These are phyloP conservation scores for Hemileia vastatrix DNA, from an alignment of 1,284 basidiomycete species.

Conservation along the genomic window DNA sequence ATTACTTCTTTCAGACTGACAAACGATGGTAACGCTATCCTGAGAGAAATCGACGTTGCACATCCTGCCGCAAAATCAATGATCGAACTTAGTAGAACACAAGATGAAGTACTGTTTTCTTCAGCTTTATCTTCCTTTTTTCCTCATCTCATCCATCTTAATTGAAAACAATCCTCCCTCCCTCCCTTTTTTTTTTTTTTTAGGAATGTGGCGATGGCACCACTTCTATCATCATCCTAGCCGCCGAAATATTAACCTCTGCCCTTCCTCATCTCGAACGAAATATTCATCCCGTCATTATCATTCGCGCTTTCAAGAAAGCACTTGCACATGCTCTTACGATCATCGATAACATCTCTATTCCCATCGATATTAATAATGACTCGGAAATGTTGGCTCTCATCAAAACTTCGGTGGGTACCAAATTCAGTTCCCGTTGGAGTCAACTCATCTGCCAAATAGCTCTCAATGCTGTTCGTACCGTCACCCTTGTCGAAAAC, in stretches of 20 bases:
- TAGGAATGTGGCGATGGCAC: slow-evolving; percentile 2
- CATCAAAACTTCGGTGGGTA: slow-evolving; percentile 99
- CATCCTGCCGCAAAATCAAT: slow-evolving; percentile 98
- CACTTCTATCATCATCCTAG: slow-evolving; percentile 47
- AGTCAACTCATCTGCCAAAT: slow-evolving; percentile 94
- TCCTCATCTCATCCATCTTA: neutral
- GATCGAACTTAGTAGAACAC: slow-evolving; percentile 94
- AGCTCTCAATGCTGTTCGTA: slow-evolving; percentile 82
- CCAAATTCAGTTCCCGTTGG: slow-evolving; percentile 95
- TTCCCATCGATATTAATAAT: slow-evolving; percentile 76
- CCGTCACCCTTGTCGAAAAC: slow-evolving; percentile 55
- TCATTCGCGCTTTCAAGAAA: slow-evolving; percentile 95
- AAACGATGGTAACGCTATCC: slow-evolving; percentile 94
- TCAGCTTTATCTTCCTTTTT: too few relatives aligned
- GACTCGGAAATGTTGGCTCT: slow-evolving; percentile 89
- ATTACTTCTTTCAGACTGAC: slow-evolving; percentile 58
- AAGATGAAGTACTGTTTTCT: slow-evolving; percentile 78
- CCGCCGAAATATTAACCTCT: slow-evolving; percentile 97
- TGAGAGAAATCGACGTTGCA: slow-evolving; percentile 94
- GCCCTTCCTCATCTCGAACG: slow-evolving; percentile 84
- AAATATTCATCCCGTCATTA: slow-evolving; percentile 95
- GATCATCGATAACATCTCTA: slow-evolving; percentile 74
- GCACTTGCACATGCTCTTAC: slow-evolving; percentile 82
- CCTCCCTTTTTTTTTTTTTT: neutral
- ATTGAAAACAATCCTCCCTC: neutral